Conservation (phyloP, 2,329 filamentous ascomycete genomes). For the Calonectria pseudoreteaudii region DNA sequence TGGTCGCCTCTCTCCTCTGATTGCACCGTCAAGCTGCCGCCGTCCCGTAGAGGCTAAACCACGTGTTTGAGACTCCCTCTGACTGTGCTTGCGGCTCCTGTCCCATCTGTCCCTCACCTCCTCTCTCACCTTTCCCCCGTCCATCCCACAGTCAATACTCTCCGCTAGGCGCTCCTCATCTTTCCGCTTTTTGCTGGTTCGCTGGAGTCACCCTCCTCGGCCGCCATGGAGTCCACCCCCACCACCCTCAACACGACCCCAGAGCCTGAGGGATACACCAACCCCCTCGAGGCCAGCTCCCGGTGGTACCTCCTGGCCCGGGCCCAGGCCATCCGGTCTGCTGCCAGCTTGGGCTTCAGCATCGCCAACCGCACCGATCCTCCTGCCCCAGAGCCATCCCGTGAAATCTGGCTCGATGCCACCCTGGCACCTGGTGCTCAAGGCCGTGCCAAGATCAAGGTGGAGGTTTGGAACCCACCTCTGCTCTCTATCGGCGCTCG, state of each 20-base stretch:
- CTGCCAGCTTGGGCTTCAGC: slow-evolving; percentile 57
- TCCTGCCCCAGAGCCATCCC: slow-evolving; percentile 52
- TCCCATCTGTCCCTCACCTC: slow-evolving; percentile 4
- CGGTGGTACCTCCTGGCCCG: slow-evolving; percentile 58
- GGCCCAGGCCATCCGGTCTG: slow-evolving; percentile 57
- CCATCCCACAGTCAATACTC: slow-evolving; percentile 3
- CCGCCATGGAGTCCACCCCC: slow-evolving; percentile 37
- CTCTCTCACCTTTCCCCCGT: slow-evolving; percentile 10
- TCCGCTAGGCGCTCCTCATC: background rate
- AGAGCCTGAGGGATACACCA: slow-evolving; percentile 54
- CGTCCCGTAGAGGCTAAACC: slow-evolving; percentile 36
- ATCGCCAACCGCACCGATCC: slow-evolving; percentile 56
- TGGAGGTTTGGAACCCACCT: slow-evolving; percentile 60
- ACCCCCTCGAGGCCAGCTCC: slow-evolving; percentile 57
- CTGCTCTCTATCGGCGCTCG: slow-evolving; percentile 50
- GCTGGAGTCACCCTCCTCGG: slow-evolving; percentile 21
- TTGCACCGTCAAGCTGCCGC: slow-evolving; percentile 3
- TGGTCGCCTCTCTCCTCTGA: background rate
- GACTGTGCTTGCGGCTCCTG: slow-evolving; percentile 7
- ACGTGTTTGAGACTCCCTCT: slow-evolving; percentile 34
- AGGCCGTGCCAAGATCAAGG: slow-evolving; percentile 52
- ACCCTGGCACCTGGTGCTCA: slow-evolving; percentile 51
- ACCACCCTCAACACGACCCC: slow-evolving; percentile 45
- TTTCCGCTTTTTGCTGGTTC: slow-evolving; percentile 1
- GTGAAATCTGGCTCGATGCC: slow-evolving; percentile 56